Percentiles rank a stretch among this genome's conserved stretches.
phyloP scores from a whole-genome alignment of 495 filamentous ascomycete species.

The Xylaria grammica region DNA sequence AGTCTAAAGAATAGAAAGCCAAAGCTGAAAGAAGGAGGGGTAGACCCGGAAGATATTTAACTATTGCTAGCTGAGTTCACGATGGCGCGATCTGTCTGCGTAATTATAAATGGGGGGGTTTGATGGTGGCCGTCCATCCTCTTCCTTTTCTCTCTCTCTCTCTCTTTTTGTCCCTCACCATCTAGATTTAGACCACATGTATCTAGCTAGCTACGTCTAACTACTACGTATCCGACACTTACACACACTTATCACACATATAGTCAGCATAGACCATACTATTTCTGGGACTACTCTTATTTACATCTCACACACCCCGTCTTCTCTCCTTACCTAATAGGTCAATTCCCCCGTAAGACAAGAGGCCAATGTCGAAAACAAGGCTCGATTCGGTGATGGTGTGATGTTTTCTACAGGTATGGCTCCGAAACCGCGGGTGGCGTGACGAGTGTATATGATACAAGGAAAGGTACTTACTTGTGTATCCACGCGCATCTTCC shows the following conservation, averaged over 20 bases:
- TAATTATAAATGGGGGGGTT: constrained; percentile 14
- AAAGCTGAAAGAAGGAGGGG: constrained; percentile 17
- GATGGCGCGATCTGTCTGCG: constrained; percentile 20
- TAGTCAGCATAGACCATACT: neutral
- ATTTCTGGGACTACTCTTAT: neutral
- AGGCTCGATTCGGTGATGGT: neutral
- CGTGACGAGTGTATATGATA: neutral
- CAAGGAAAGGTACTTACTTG: neutral
- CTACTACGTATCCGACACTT: no score
- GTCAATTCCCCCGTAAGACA: no score
- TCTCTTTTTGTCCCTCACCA: no score
- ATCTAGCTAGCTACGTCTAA: neutral
- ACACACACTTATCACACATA: no score
- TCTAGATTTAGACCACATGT: no score
- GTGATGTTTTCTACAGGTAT: no score
- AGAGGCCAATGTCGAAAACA: no score
- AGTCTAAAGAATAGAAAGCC: constrained; percentile 13
- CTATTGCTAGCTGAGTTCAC: constrained; percentile 11
- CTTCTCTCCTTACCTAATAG: no score
- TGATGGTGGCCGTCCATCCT: constrained; percentile 3
- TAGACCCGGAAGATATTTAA: constrained; percentile 29
- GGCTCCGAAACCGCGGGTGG: neutral
- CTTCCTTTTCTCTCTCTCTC: neutral
- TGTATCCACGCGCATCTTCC: no score
- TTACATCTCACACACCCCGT: neutral